phyloP scores from a whole-genome alignment of 2,329 filamentous ascomycete genomes.

The Stachybotrys chlorohalonatus region DNA sequence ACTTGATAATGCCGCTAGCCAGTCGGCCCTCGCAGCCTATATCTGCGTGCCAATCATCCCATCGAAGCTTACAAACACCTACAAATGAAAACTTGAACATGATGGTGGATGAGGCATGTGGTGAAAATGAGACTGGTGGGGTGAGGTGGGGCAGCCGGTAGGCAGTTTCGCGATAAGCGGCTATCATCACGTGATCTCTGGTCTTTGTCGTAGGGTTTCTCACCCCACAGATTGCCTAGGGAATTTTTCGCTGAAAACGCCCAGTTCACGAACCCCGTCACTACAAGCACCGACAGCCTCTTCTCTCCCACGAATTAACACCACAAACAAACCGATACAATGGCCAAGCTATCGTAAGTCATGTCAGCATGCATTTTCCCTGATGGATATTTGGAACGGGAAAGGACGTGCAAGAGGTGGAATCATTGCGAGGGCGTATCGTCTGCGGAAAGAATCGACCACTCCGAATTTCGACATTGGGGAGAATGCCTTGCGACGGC shows the following conservation, averaged over 20 bases:
- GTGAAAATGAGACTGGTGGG: background rate
- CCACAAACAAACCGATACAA: slow-evolving; percentile 41
- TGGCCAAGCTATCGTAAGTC: slow-evolving; percentile 57
- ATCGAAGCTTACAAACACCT: too few species aligned
- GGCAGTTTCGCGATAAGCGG: slow-evolving; percentile 8
- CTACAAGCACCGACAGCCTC: slow-evolving; percentile 24
- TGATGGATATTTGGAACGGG: background rate
- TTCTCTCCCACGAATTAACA: slow-evolving; percentile 26
- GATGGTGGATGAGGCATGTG: background rate
- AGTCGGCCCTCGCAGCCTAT: too few species aligned
- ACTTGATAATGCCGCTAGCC: too few species aligned
- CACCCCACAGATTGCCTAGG: slow-evolving; percentile 25
- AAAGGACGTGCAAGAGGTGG: slow-evolving; percentile 10
- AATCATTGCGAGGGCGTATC: background rate
- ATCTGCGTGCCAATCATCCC: too few species aligned
- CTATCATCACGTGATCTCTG: slow-evolving; percentile 23
- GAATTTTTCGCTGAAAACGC: slow-evolving; percentile 25
- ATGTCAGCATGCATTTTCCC: background rate
- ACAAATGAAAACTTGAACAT: too few species aligned
- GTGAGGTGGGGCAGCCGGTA: background rate
- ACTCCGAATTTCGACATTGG: slow-evolving; percentile 4
- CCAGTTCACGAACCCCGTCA: slow-evolving; percentile 22
- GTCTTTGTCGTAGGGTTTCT: slow-evolving; percentile 29
- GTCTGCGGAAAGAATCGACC: background rate
- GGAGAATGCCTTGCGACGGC: background rate